Evolutionary conservation across 1,284 basidiomycete species (phyloP).

Genomic region (Phellopilus nigrolimitatus): DNA sequence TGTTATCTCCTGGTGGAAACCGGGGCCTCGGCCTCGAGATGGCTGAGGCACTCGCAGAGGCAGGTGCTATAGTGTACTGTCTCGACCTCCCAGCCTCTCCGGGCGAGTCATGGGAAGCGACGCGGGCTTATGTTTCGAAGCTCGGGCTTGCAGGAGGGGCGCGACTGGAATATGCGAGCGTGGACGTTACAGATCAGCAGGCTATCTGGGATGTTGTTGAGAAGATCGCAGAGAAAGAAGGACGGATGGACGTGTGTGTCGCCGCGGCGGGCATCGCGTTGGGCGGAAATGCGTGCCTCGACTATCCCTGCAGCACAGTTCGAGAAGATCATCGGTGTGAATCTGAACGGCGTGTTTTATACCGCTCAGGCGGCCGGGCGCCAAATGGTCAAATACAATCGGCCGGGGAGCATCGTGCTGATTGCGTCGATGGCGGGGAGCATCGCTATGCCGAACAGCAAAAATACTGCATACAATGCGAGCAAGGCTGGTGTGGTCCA

Average conservation of each 20-base stretch:
- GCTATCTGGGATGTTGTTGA: conserved; percentile 51
- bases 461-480: conserved; percentile 76
- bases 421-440: conserved; percentile 80
- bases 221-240: conserved; percentile 58
- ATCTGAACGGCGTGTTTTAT: conserved; percentile 72
- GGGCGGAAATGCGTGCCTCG: conserved; percentile 57
- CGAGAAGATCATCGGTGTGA: conserved; percentile 62
- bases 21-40: conserved; percentile 81
- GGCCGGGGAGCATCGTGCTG: conserved; percentile 73
- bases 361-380: conserved; percentile 77
- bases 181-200: conserved; percentile 61
- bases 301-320: conserved; percentile 70
- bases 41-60: conserved; percentile 73
- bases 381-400: conserved; percentile 67
- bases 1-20: conserved; percentile 74
- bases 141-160: conserved; percentile 35
- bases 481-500: conserved; percentile 81
- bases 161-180: conserved; percentile 61
- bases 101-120: conserved; percentile 60
- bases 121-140: conserved; percentile 46
- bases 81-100: conserved; percentile 67
- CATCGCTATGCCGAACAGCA: conserved; percentile 68
- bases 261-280: conserved; percentile 78
- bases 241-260: conserved; percentile 71
- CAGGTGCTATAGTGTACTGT: conserved; percentile 75